Evolutionary conservation across 768 basidiomycete species (phyloP).

Genomic region (Pleurotus djamor): DNA sequence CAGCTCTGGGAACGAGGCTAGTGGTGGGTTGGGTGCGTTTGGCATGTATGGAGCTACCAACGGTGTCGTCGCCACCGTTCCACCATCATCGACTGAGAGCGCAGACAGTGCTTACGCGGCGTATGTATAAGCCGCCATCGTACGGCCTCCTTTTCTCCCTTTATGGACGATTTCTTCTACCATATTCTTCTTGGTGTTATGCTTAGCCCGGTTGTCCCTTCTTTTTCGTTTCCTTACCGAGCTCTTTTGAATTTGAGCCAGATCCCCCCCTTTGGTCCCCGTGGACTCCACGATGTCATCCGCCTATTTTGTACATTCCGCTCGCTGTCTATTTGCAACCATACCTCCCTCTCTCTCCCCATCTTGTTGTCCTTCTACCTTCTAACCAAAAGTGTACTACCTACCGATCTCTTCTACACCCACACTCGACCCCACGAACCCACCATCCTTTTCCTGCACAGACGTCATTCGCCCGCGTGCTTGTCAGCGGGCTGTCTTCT

Average conservation of each 20-base stretch:
- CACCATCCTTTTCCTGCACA: not conserved
- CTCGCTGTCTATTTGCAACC: not conserved
- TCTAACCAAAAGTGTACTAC: slow-evolving; percentile 5
- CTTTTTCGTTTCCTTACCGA: too few species aligned
- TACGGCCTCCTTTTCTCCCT: too few species aligned
- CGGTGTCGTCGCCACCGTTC: not conserved
- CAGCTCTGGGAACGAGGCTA: not conserved
- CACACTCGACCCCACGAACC: not conserved
- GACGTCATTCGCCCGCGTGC: not conserved
- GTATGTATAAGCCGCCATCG: too few species aligned
- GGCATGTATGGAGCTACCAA: not conserved
- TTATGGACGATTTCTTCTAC: too few species aligned
- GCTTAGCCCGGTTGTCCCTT: too few species aligned
- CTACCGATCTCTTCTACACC: not conserved
- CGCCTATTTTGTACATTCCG: not conserved
- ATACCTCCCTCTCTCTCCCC: not conserved
- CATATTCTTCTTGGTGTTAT: too few species aligned
- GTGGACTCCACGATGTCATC: too few species aligned
- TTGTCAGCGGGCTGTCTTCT: not conserved
- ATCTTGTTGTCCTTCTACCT: not conserved
- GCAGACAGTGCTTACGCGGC: too few species aligned
- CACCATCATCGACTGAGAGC: not conserved
- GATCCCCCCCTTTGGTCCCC: too few species aligned
- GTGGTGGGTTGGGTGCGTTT: not conserved
- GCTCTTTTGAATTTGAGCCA: too few species aligned